phyloP scores from a whole-genome alignment of 139 green algal species.

The Astrephomene gubernaculifera region DNA sequence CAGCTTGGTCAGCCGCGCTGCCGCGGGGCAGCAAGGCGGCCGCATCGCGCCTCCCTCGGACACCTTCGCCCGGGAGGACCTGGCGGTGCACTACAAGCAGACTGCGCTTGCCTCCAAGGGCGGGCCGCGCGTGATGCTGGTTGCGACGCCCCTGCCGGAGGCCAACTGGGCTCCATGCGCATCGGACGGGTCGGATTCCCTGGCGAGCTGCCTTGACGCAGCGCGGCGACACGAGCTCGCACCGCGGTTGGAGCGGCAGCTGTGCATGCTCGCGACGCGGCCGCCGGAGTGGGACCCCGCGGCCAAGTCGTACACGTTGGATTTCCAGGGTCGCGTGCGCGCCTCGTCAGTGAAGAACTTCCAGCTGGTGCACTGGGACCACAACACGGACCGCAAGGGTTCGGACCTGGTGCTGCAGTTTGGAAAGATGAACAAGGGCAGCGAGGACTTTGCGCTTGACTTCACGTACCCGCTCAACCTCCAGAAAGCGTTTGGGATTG shows the following conservation, averaged over 20 bases:
- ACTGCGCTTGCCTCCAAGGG: slow-evolving; percentile 42
- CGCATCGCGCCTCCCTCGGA: neutral
- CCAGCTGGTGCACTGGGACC: slow-evolving; percentile 86
- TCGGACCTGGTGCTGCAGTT: slow-evolving; percentile 78
- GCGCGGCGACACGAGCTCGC: slow-evolving; percentile 54
- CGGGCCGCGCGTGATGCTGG: slow-evolving; percentile 56
- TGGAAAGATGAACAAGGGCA: slow-evolving; percentile 76
- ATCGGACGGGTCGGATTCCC: slow-evolving; percentile 32
- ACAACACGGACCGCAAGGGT: slow-evolving; percentile 72
- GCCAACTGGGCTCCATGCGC: slow-evolving; percentile 26
- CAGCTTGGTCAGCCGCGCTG: slow-evolving; percentile 37
- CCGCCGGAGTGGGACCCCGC: slow-evolving; percentile 57
- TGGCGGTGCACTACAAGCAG: slow-evolving; percentile 64
- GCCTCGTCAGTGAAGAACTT: slow-evolving; percentile 96
- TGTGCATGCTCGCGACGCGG: slow-evolving; percentile 61
- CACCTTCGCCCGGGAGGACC: slow-evolving; percentile 50
- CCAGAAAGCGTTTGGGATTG: slow-evolving; percentile 84
- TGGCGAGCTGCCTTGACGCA: slow-evolving; percentile 53
- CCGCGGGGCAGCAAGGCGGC: neutral
- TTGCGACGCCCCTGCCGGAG: slow-evolving; percentile 24
- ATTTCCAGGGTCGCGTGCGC: slow-evolving; percentile 95
- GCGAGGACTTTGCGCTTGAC: slow-evolving; percentile 91
- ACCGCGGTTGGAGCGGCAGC: slow-evolving; percentile 51
- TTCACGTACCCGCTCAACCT: slow-evolving; percentile 83
- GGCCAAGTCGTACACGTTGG: slow-evolving; percentile 89